Base-by-base conservation (phyloP, 805 yeast species). In the Hanseniaspora lachancei region DNA sequence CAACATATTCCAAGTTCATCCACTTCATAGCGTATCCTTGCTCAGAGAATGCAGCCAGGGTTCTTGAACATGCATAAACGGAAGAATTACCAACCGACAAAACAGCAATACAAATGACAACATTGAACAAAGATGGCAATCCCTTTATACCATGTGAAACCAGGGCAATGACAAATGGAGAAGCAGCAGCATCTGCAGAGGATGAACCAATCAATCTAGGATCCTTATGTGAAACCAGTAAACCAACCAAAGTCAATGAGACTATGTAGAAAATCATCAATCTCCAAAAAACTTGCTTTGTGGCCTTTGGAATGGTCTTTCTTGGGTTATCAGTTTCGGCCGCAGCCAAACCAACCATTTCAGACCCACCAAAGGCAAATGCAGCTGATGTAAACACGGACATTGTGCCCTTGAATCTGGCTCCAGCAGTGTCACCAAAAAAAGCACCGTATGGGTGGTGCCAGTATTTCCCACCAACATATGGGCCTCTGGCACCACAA, bases 161-260 rank as follows among this genome's bases (percentile, higher is more conserved):
- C 56, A 83, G 77, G 34, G 91, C 86, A 68, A 85, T 79, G 56
- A 84, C 91, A 62, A 84, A 84, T 13, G 93, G 91, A 16, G 89
- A 84, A 16, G 88, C 85, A 16, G 81, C 70, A 48, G 83, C 84
- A 60, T 77, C 79, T 50, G 75, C 79, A 48, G 73, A 75, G 47
- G 75, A 66, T 29, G 77, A 71, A 57, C 78, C 77, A 55, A 76
- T 68, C 58, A 74, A 67, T 58, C 78, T 67, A 9, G 64, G 60
- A 55, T 75, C 75, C 47, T 64, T 68, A 55, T 71, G 72, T 38
- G 79, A 76, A 48, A 77, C 81, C 57, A 77, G 64, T 23, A 75
- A 62, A 4, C 80, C 77, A 46, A 77, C 66, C 53, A 77, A 58
- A 12, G 73, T 65, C 53, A 76, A 64, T 16, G 76, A 70, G 27